phyloP scores from a whole-genome alignment of 2,329 filamentous ascomycete genomes.

The Lecanicillium sp. region DNA sequence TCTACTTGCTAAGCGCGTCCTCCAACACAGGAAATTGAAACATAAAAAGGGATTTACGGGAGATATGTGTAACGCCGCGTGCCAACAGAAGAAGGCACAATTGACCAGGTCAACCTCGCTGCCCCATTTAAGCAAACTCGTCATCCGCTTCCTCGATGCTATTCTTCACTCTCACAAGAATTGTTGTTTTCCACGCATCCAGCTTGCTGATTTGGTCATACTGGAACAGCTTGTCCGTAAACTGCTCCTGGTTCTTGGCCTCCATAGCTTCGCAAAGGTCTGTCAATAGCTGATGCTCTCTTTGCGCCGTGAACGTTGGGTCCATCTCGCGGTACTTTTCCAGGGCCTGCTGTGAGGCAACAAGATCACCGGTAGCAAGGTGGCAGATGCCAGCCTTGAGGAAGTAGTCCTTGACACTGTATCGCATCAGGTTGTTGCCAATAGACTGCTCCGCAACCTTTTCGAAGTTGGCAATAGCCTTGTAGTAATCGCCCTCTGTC shows the following conservation, averaged over 20 bases:
- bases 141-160: slow-evolving; percentile 56
- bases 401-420: slow-evolving; percentile 92
- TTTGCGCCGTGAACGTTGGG: slow-evolving; percentile 64
- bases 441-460: slow-evolving; percentile 71
- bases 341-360: slow-evolving; percentile 71
- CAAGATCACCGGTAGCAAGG: slow-evolving; percentile 64
- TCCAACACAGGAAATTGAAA: too few species aligned
- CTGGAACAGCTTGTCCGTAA: slow-evolving; percentile 79
- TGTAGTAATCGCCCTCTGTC: slow-evolving; percentile 75
- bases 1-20: too few species aligned
- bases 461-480: slow-evolving; percentile 75
- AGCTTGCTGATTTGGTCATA: slow-evolving; percentile 89
- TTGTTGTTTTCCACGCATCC: slow-evolving; percentile 93
- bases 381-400: slow-evolving; percentile 92
- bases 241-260: slow-evolving; percentile 70
- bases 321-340: slow-evolving; percentile 78
- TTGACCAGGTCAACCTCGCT: too few species aligned
- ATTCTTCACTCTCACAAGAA: slow-evolving; percentile 77
- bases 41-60: too few species aligned
- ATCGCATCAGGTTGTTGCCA: slow-evolving; percentile 87
- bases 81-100: too few species aligned
- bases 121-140: slow-evolving; percentile 28
- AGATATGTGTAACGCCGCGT: too few species aligned
- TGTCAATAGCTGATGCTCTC: slow-evolving; percentile 73
- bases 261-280: slow-evolving; percentile 73